These are phyloP conservation scores for Acrocalymma vagum DNA, from an alignment of 2,329 filamentous ascomycete species.

Conservation along the genomic window DNA sequence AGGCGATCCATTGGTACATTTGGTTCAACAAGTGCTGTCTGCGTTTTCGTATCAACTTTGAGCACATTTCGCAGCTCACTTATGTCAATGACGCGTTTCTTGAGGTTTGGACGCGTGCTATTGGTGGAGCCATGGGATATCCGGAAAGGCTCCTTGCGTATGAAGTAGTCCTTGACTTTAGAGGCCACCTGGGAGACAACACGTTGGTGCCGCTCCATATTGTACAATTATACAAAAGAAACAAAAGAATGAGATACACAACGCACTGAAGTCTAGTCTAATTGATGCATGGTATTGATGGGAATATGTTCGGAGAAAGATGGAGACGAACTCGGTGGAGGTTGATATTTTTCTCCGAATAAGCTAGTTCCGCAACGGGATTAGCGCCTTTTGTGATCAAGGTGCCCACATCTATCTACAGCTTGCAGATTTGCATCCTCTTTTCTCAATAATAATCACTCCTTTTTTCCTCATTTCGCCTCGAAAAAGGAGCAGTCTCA, in stretches of 20 bases:
- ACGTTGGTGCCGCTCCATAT: conserved; percentile 52
- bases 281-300: too few relatives aligned
- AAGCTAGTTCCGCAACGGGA: too few relatives aligned
- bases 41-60: conserved; percentile 61
- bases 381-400: too few relatives aligned
- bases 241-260: background rate
- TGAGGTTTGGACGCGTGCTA: conserved; percentile 68
- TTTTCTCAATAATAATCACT: too few relatives aligned
- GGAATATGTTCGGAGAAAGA: too few relatives aligned
- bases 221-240: background rate
- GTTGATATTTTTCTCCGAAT: too few relatives aligned
- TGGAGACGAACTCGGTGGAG: too few relatives aligned
- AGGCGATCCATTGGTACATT: conserved; percentile 75
- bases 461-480: too few relatives aligned
- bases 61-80: conserved; percentile 71
- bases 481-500: too few relatives aligned
- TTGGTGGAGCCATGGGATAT: conserved; percentile 82
- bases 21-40: conserved; percentile 72
- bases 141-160: conserved; percentile 68
- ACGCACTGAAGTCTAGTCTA: too few relatives aligned
- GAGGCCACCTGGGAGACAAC: conserved; percentile 56
- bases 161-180: conserved; percentile 59
- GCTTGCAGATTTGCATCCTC: too few relatives aligned
- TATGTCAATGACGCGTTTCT: conserved; percentile 67
- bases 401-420: too few relatives aligned